Base-by-base conservation (phyloP, 2,329 filamentous ascomycete genomes). In the Diaporthe sp. region DNA sequence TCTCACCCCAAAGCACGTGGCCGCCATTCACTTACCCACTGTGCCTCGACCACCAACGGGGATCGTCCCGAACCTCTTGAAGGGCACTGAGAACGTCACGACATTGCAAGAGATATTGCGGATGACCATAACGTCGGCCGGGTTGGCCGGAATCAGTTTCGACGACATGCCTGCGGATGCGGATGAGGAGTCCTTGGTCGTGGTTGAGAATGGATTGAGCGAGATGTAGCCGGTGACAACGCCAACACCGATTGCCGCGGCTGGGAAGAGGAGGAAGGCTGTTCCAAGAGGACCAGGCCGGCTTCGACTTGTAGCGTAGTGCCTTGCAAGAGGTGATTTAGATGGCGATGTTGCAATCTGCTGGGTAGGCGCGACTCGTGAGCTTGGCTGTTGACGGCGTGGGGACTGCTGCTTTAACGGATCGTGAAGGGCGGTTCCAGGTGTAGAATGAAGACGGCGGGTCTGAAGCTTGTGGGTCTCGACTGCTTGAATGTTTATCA, bases 41-140 rank as follows among this genome's bases (percentile, higher is more conserved):
- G 97, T 98, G 77, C 92, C 96, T 81, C 97, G 90, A 61, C 95
- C 96, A 74, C 97, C 97, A 80, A 99, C 88, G 81, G 95, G 95
- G 80, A 98, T 85, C 68, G 87, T 88, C 69, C 95, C 95, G 81
- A 94, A 94, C 62, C 97, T 94, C 70, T 90, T 85, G 85, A 99
- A 99, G 10, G 97, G 97, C 2, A 95, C 89, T 13, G 94, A 96
- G 79, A 95, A 89, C 17, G 94, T 97, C 57, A 91, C 92, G 77
- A 98, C 89, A 79, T 93, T 92, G 19, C 94, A 94, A 2, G 94
- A 94, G 79, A 98, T 86, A 79, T 95, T 90, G 78, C 96, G 94
- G 81, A 98, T 96, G 77, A 98, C 95, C 93, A 98, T 97, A 78
- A 97, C 92, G 81, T 94, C 91, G 25, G 92, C 90, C 17, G 96